Percentiles rank a stretch among this genome's conserved stretches.
These are phyloP conservation scores for Petunia hybrid DNA, from an alignment of 305 asterid species.

Conservation along the genomic window DNA sequence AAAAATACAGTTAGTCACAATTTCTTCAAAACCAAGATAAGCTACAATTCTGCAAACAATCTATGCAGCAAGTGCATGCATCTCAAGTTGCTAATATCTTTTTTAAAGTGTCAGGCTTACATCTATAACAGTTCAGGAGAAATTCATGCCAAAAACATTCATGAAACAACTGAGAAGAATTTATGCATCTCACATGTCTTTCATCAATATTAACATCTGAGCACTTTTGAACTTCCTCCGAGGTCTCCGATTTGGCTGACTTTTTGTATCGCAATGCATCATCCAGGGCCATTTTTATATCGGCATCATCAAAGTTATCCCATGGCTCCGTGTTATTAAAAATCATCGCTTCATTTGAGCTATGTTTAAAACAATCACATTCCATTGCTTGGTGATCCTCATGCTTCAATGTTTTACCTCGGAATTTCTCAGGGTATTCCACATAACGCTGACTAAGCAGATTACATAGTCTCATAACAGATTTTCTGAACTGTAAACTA, in stretches of 20 bases:
- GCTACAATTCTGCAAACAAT: neutral
- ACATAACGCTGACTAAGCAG: conserved; percentile 70
- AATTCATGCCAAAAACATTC: neutral
- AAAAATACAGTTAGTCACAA: neutral
- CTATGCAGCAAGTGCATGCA: conserved; percentile 13
- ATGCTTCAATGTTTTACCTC: conserved; percentile 49
- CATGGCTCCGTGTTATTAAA: conserved; percentile 41
- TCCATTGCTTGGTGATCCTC: conserved; percentile 49
- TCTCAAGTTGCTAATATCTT: conserved; percentile 10
- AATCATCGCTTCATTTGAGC: neutral
- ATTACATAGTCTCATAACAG: conserved; percentile 75
- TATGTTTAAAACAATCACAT: conserved; percentile 38
- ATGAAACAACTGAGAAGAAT: conserved; percentile 30
- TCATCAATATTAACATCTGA: conserved; percentile 33
- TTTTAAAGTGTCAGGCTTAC: conserved; percentile 9
- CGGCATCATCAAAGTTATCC: conserved; percentile 79
- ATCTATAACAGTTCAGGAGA: neutral
- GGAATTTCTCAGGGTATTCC: conserved; percentile 62
- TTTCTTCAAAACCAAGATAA: neutral
- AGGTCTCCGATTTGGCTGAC: conserved; percentile 58
- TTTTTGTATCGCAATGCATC: conserved; percentile 68
- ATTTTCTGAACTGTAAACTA: conserved; percentile 59
- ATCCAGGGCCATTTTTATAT: conserved; percentile 65
- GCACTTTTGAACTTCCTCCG: conserved; percentile 40
- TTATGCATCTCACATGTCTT: conserved; percentile 55